Evolutionary conservation across 75 land plant species (phyloP), one percentile per base, ranked within the genome.

Genomic region (Pinus albicaulis): DNA sequence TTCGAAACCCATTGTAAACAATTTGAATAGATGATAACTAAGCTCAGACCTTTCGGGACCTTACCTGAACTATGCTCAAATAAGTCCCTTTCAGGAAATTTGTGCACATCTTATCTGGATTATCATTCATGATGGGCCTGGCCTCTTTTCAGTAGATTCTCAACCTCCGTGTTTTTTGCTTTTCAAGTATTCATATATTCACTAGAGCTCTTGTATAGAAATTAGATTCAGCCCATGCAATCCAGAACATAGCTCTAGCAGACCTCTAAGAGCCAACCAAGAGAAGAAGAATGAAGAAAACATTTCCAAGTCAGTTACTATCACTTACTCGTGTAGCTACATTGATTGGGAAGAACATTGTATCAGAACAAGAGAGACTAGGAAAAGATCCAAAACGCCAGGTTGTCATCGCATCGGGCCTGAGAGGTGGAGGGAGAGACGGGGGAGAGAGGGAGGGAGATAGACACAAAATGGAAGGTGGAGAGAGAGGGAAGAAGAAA

Each of bases 121-220:
- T 94, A 19, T 83, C 94, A 11, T 96, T 85, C 76, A 80, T 86
- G 77, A 61, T 78, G 23, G 23, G 79, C 90, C 25, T 96, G 98
- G 99, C 95, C 98, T 17, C 36, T 92, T 57, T 96, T 88, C 93
- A 96, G 98, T 96, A 92, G 74, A 26, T 38, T 48, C 55, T 52
- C 36, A 57, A 16, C 5, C 26, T 3, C 38, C 38, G 0, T 75
- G 38, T 44, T 41, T 41, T 70, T 23, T 76, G 20, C 26, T 22
- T 28, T 7, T 11, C 59, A 25, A 19, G 12, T 19, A 26, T 74
- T 73, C 38, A 48, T 14, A 16, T 31, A 0, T 61, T 59, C 11
- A 17, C 16, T 34, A 16, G 19, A 61, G 25, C 22, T 17, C 24
- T 14, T 20, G 0, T n/a, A 4, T n/a, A 44, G 16, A n/a, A 11